Percentiles rank a stretch among this genome's conserved stretches.
These are phyloP conservation scores for Epichloe gansuensis DNA, from an alignment of 2,329 filamentous ascomycete genomes.

Conservation along the genomic window DNA sequence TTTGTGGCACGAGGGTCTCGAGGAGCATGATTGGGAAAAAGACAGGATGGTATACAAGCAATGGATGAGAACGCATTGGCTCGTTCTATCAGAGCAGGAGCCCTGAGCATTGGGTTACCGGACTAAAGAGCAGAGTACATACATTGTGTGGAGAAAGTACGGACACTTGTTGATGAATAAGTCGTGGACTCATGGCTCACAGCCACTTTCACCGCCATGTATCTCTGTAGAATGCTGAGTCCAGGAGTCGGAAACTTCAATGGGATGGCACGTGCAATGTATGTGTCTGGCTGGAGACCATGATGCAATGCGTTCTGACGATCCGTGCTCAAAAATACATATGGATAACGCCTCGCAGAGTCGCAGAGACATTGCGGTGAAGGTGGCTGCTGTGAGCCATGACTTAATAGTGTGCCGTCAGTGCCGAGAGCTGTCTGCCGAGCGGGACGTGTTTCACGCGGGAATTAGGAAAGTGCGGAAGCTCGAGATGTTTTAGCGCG, in stretches of 20 bases:
- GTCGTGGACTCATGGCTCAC: too few species aligned
- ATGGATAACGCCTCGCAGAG: not conserved
- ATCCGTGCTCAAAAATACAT: too few species aligned
- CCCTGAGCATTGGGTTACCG: slow-evolving; percentile 44
- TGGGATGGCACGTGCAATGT: too few species aligned
- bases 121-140: slow-evolving; percentile 57
- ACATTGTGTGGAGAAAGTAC: not conserved
- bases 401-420: not conserved
- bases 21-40: slow-evolving; percentile 19
- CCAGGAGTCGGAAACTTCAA: too few species aligned
- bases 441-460: not conserved
- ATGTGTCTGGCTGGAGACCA: too few species aligned
- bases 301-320: too few species aligned
- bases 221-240: too few species aligned
- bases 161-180: too few species aligned
- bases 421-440: not conserved
- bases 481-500: too few species aligned
- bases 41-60: not conserved
- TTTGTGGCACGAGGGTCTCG: slow-evolving; percentile 12
- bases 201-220: too few species aligned
- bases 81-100: slow-evolving; percentile 53
- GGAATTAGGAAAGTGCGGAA: not conserved
- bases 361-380: not conserved
- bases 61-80: slow-evolving; percentile 17
- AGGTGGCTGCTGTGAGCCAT: not conserved